Percentiles rank a stretch among this genome's conserved stretches.
Conservation (phyloP, 2,329 filamentous ascomycete genomes). For the Drechslerella stenobrocha region DNA sequence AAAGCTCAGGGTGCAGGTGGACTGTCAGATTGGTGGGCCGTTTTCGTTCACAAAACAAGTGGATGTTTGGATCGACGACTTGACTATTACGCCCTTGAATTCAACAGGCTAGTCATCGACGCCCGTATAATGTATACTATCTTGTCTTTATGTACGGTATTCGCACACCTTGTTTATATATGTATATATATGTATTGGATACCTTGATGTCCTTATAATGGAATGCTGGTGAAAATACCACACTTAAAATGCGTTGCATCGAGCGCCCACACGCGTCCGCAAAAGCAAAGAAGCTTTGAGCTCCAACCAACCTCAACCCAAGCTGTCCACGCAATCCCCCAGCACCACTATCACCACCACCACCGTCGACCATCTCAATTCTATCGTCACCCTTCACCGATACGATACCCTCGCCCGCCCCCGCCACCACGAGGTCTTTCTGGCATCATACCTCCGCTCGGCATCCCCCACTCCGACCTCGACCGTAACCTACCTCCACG, state of each 20-base stretch:
- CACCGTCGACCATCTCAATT: constrained; percentile 17
- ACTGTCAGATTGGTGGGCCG: not conserved
- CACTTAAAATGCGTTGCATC: constrained; percentile 32
- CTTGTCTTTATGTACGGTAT: not conserved
- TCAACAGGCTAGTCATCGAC: not conserved
- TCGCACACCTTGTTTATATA: no score
- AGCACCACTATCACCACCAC: constrained; percentile 14
- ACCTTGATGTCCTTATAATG: no score
- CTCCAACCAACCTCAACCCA: constrained; percentile 33
- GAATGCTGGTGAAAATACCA: constrained; percentile 20
- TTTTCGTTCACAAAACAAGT: not conserved
- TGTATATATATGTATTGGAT: not conserved
- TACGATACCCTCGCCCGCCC: not conserved
- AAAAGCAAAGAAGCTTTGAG: constrained; percentile 33
- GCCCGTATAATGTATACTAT: not conserved
- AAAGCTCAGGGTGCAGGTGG: not conserved
- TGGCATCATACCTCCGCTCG: not conserved
- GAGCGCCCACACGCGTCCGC: constrained; percentile 30
- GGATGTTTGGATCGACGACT: not conserved
- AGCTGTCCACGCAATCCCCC: constrained; percentile 47
- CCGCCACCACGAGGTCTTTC: not conserved
- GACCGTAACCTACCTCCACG: constrained; percentile 15
- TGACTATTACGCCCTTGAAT: not conserved
- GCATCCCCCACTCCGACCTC: not conserved
- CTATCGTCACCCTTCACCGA: not conserved